Evolutionary conservation across 305 asterid genomes (phyloP), one percentile per base, ranked within the genome.

Genomic region (Rubia tinctorum): DNA sequence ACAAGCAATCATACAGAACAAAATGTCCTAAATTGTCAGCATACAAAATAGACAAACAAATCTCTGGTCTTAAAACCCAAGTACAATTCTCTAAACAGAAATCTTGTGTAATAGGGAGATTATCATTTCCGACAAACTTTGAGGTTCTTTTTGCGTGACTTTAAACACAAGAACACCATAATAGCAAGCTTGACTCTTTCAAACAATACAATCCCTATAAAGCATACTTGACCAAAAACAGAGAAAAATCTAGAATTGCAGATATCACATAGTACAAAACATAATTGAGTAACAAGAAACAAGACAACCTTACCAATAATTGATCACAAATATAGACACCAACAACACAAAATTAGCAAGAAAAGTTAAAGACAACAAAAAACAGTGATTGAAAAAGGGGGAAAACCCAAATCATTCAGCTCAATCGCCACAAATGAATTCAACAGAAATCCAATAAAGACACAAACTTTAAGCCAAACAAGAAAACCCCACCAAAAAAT

Each of bases 401-500:
- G 22, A 39, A 30, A 62, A 34, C 30, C 2, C 15, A 10, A 51
- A 75, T 55, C 45, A 14, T 74, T 20, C 30, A 30, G n/a, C 63
- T 69, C 44, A 11, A 39, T 30, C 65, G 7, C 30, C 27, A 43
- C n/a, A 73, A 59, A 43, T 22, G 11, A 56, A 75, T 30, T 18
- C 14, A 44, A 7, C 68, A 68, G 30, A 58, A 42, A 68, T 27
- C 53, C 69, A 18, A 17, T 25, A 75, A 75, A 59, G 71, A 39
- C 43, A 63, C 47, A 51, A 70, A 70, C 66, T 25, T 60, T 58
- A 69, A 22, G 71, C 45, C 59, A 62, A 61, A 14, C 18, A 55
- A 43, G 15, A 30, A 44, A 14, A 37, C 22, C n/a, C 65, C 11
- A 42, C 71, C 60, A 34, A 18, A 7, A 53, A 6, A 2, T 6